Evolutionary conservation across 495 filamentous ascomycete genomes (phyloP).

Genomic region (Mytilinidion resinicola): DNA sequence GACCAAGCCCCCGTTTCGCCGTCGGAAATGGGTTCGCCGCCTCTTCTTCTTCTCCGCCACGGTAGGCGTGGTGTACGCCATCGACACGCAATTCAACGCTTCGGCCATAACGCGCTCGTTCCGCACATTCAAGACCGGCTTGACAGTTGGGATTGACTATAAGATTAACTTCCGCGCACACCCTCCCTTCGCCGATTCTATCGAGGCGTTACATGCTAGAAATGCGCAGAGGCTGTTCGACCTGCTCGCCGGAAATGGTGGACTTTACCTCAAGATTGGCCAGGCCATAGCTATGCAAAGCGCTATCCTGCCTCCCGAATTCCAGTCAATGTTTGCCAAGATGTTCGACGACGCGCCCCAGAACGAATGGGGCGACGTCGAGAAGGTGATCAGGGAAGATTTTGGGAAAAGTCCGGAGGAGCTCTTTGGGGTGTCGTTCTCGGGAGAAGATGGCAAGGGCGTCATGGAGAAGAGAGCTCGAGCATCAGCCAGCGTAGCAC

Average conservation of each 20-base stretch:
- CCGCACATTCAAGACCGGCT: slow-evolving; percentile 69
- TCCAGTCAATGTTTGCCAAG: slow-evolving; percentile 86
- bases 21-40: slow-evolving; percentile 67
- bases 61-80: slow-evolving; percentile 53
- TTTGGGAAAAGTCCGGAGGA: slow-evolving; percentile 76
- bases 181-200: slow-evolving; percentile 60
- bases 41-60: slow-evolving; percentile 56
- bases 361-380: slow-evolving; percentile 83
- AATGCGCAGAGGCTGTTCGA: slow-evolving; percentile 76
- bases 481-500: slow-evolving; percentile 87
- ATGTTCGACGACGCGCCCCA: slow-evolving; percentile 99
- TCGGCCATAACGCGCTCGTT: slow-evolving; percentile 70
- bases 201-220: slow-evolving; percentile 67
- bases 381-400: slow-evolving; percentile 79
- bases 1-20: slow-evolving; percentile 55
- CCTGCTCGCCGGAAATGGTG: slow-evolving; percentile 77
- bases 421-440: slow-evolving; percentile 81
- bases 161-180: slow-evolving; percentile 89
- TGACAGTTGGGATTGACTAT: slow-evolving; percentile 86
- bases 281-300: slow-evolving; percentile 99
- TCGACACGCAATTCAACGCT: slow-evolving; percentile 71
- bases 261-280: slow-evolving; percentile 93
- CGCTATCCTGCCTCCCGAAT: slow-evolving; percentile 84
- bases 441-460: slow-evolving; percentile 57
- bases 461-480: slow-evolving; percentile 82